Evolutionary conservation across 2,329 filamentous ascomycete genomes (phyloP).

Genomic region (Talaromyces rugulosus): DNA sequence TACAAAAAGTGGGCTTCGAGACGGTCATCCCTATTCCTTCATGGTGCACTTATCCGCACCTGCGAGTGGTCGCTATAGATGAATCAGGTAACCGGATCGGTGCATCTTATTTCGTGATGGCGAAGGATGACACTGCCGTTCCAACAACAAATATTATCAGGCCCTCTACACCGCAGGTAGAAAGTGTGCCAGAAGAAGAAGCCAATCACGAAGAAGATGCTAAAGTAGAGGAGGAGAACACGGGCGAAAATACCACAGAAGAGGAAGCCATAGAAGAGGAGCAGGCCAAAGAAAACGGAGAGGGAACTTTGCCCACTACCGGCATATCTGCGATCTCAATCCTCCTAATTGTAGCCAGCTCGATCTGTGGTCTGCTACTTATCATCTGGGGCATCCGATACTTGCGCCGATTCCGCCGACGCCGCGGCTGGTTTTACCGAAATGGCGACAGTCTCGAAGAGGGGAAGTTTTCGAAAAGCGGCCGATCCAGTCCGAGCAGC

Average conservation of each 20-base stretch:
- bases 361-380: neutral
- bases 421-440: neutral
- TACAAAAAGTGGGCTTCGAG: conserved; percentile 2
- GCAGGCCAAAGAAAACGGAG: neutral
- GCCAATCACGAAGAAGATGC: neutral
- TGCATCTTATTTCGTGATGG: neutral
- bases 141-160: neutral
- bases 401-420: neutral
- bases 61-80: neutral
- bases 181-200: neutral
- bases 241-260: neutral
- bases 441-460: neutral
- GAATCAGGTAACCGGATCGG: neutral
- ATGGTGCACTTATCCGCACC: neutral
- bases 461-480: neutral
- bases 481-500: neutral
- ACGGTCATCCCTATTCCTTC: conserved; percentile 1
- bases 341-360: neutral
- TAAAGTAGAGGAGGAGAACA: neutral
- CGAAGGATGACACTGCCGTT: neutral
- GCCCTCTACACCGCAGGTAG: neutral
- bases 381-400: neutral
- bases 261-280: neutral
- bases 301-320: neutral
- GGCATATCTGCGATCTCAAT: neutral